Percentiles rank a stretch among this genome's conserved stretches.
Conservation (phyloP, 805 yeast genomes). For the Teunomyces stri region DNA sequence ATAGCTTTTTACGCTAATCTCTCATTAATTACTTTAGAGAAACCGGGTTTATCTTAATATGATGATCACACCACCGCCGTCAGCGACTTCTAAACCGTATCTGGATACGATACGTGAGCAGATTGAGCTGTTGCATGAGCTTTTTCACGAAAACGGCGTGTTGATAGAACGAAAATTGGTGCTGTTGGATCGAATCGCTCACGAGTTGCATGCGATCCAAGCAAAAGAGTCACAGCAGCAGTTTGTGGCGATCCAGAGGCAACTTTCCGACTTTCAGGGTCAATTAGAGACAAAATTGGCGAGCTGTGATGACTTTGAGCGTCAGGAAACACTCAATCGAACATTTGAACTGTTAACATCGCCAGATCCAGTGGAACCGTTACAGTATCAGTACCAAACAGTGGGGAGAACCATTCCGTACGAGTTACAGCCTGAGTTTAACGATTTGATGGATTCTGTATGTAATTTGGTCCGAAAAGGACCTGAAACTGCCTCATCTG, state of each 20-base stretch:
- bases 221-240: not conserved
- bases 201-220: not conserved
- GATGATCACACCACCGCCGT: constrained; percentile 6
- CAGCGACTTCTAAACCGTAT: not conserved
- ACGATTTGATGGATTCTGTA: constrained; percentile 13
- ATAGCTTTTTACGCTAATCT: not conserved
- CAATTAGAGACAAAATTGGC: constrained; percentile 3
- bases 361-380: not conserved
- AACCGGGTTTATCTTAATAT: not conserved
- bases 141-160: constrained; percentile 10
- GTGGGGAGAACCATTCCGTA: constrained; percentile 1
- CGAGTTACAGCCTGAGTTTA: constrained; percentile 10
- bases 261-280: constrained; percentile 7
- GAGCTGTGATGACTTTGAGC: constrained; percentile 6
- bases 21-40: not conserved
- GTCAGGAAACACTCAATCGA: constrained; percentile 11
- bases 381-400: not conserved
- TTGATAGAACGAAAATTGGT: constrained; percentile 8
- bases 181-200: constrained; percentile 6
- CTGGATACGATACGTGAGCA: constrained; percentile 5
- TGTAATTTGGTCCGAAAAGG: constrained; percentile 11
- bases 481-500: constrained; percentile 10
- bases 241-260: constrained; percentile 4
- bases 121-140: constrained; percentile 10
- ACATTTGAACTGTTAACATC: constrained; percentile 16